Percentiles rank a stretch among this genome's conserved stretches.
Conservation (phyloP, 192 early-diverging fungal genomes). For the Coemansia asiatica region DNA sequence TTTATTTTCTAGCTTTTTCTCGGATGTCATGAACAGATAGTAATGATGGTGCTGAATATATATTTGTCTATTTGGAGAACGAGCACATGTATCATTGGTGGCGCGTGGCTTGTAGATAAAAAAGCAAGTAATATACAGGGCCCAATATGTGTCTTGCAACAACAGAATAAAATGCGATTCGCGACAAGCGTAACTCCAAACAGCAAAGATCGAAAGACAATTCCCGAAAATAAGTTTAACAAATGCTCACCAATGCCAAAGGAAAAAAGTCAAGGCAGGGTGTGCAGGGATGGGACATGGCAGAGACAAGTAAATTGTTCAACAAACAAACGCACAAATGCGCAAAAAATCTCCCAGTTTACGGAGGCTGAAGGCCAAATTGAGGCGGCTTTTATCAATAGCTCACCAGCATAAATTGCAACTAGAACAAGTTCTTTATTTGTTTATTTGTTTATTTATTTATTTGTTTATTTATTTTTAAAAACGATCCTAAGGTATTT, state of each 20-base stretch:
- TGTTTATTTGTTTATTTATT: background rate
- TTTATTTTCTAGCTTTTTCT: too few relatives aligned
- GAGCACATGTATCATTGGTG: slow-evolving; percentile 1
- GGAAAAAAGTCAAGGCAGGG: background rate
- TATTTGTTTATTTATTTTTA: too few relatives aligned
- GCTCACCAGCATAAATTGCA: slow-evolving; percentile 3
- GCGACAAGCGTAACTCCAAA: background rate
- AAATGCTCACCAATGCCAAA: background rate
- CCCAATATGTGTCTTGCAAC: background rate
- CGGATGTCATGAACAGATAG: too few relatives aligned
- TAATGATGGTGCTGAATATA: background rate
- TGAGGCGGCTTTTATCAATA: slow-evolving; percentile 6
- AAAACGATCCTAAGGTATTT: too few relatives aligned
- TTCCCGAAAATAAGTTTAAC: background rate
- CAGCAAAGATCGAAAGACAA: background rate
- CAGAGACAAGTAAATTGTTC: too few relatives aligned
- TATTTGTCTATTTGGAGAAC: background rate
- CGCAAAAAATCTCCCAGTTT: background rate
- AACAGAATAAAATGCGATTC: background rate
- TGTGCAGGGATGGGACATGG: background rate
- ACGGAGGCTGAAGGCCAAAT: background rate
- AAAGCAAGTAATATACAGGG: background rate
- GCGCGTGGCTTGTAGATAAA: slow-evolving; percentile 8
- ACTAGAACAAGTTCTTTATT: background rate
- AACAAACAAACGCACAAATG: background rate